Conservation (phyloP, 148 eudicot genomes). For the Spergularia marina region DNA sequence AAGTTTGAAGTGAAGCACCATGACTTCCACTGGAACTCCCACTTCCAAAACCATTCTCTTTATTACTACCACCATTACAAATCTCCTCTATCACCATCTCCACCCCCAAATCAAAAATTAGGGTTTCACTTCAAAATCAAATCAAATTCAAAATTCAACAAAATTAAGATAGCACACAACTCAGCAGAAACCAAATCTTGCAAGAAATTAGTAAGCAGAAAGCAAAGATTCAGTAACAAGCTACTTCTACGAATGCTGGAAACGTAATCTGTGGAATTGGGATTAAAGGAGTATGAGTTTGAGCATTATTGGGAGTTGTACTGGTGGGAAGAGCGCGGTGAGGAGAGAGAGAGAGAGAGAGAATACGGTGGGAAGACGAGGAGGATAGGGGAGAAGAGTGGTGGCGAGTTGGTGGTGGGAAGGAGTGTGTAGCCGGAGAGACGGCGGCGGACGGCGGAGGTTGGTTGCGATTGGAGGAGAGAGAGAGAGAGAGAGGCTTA, state of each 20-base stretch:
- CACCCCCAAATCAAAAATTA: neutral
- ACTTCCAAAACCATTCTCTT: constrained; percentile 17
- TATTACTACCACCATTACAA: constrained; percentile 9
- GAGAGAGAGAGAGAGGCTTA: neutral
- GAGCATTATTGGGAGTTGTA: neutral
- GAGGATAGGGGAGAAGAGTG: neutral
- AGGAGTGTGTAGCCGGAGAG: neutral
- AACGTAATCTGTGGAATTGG: neutral
- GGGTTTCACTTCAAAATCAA: constrained; percentile 3
- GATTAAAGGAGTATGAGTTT: neutral
- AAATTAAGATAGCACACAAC: neutral
- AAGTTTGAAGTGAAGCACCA: constrained; percentile 34
- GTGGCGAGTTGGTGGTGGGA: neutral
- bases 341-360: neutral
- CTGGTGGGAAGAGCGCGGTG: too few relatives aligned
- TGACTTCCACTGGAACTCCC: constrained; percentile 36
- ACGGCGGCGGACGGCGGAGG: neutral
- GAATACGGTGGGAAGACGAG: neutral
- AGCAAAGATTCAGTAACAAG: neutral
- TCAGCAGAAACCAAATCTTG: too few relatives aligned
- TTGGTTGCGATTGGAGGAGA: neutral
- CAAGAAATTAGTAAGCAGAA: neutral
- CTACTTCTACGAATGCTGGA: neutral
- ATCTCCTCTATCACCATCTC: constrained; percentile 18
- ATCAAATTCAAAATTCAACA: neutral